These are phyloP conservation scores for Aspergillus caelatus DNA, from an alignment of 2,329 filamentous ascomycete genomes.

Conservation along the genomic window DNA sequence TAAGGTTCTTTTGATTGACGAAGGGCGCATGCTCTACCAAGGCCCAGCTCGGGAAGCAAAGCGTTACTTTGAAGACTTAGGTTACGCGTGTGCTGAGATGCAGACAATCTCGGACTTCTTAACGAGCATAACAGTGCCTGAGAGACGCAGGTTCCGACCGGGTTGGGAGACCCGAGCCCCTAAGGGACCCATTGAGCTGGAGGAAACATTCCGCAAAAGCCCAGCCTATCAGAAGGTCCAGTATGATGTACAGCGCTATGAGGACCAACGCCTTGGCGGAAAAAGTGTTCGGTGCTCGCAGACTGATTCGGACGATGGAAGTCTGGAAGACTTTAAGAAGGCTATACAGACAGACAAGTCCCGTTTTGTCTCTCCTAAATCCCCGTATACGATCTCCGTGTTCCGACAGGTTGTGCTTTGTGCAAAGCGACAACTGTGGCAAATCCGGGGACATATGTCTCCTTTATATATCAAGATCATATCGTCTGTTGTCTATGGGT, in stretches of 20 bases:
- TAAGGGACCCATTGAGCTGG: conserved; percentile 66
- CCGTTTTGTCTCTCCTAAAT: conserved; percentile 60
- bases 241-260: conserved; percentile 61
- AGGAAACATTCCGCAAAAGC: conserved; percentile 66
- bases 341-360: conserved; percentile 61
- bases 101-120: conserved; percentile 74
- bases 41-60: conserved; percentile 60
- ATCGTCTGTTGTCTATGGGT: conserved; percentile 68
- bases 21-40: conserved; percentile 66
- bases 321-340: conserved; percentile 56
- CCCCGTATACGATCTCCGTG: conserved; percentile 74
- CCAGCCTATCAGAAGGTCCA: conserved; percentile 60
- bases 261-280: conserved; percentile 38
- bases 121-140: conserved; percentile 70
- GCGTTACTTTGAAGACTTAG: conserved; percentile 65
- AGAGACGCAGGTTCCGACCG: conserved; percentile 64
- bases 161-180: conserved; percentile 66
- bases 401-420: conserved; percentile 62
- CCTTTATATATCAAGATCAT: conserved; percentile 74
- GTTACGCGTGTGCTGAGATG: conserved; percentile 58
- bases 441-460: conserved; percentile 70
- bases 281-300: conserved; percentile 51
- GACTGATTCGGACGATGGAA: conserved; percentile 36
- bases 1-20: conserved; percentile 73
- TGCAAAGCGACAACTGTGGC: conserved; percentile 72